Percentiles rank a stretch among this genome's conserved stretches.
These are phyloP conservation scores for Zalaria sp. DNA, from an alignment of 2,329 filamentous ascomycete genomes.

Conservation along the genomic window DNA sequence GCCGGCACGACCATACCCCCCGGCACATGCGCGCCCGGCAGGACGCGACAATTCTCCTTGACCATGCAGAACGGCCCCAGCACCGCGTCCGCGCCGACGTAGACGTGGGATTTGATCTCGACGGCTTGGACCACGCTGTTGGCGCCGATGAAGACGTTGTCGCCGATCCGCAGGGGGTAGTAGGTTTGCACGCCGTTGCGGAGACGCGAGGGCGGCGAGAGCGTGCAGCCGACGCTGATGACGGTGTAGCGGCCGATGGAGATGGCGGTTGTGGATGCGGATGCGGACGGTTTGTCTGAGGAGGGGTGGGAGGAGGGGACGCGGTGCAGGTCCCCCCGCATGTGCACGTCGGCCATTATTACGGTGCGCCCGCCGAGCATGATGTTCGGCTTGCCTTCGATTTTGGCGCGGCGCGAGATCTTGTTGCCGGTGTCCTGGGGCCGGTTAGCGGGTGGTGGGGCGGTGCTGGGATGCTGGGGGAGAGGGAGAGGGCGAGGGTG, in stretches of 20 bases:
- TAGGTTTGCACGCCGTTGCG: conserved; percentile 65
- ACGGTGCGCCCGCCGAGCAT: conserved; percentile 90
- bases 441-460: too few relatives aligned
- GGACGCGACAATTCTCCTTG: conserved; percentile 81
- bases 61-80: conserved; percentile 81
- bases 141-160: conserved; percentile 71
- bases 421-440: conserved; percentile 91
- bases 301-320: conserved; percentile 23
- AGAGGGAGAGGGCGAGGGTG: background rate
- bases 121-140: conserved; percentile 67
- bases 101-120: conserved; percentile 69
- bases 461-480: background rate
- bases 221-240: conserved; percentile 60
- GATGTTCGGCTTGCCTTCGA: conserved; percentile 94
- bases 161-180: conserved; percentile 82
- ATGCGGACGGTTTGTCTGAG: conserved; percentile 16
- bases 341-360: conserved; percentile 87
- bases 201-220: conserved; percentile 71
- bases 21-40: conserved; percentile 74
- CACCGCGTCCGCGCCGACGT: conserved; percentile 64
- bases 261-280: conserved; percentile 43
- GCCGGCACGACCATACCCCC: conserved; percentile 84
- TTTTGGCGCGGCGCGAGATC: conserved; percentile 79
- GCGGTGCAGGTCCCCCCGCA: conserved; percentile 72
- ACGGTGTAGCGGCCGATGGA: conserved; percentile 67